These are phyloP conservation scores for Dicorynia guianensis DNA, from an alignment of 306 rosid species.

Conservation along the genomic window DNA sequence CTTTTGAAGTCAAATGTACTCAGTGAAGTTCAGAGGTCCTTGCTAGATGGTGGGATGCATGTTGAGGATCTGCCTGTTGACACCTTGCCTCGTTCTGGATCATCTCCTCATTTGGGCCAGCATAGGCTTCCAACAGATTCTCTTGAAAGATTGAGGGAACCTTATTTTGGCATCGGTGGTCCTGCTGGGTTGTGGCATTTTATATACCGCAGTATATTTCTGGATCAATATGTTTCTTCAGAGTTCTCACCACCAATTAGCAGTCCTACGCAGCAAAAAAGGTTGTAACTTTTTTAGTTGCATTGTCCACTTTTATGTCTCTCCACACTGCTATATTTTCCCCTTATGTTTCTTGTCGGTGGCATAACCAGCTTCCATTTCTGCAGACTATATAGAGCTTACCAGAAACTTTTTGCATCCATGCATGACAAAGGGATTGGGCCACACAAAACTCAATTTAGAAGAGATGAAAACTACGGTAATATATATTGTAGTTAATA, in stretches of 20 bases:
- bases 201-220: constrained; percentile 88
- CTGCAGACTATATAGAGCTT: constrained; percentile 90
- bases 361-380: constrained; percentile 43
- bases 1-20: constrained; percentile 93
- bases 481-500: constrained; percentile 37
- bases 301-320: constrained; percentile 24
- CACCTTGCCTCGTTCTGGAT: constrained; percentile 62
- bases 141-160: constrained; percentile 73
- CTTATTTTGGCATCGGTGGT: constrained; percentile 69
- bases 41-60: constrained; percentile 95
- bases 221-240: constrained; percentile 92
- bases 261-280: constrained; percentile 78
- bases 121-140: constrained; percentile 74
- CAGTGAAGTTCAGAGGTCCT: constrained; percentile 96
- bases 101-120: constrained; percentile 72
- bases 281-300: constrained; percentile 47
- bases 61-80: constrained; percentile 86
- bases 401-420: constrained; percentile 85
- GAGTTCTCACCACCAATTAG: constrained; percentile 79
- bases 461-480: constrained; percentile 98
- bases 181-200: constrained; percentile 99
- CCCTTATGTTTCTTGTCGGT: constrained; percentile 7
- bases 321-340: neutral
- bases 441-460: constrained; percentile 91
- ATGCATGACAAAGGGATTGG: constrained; percentile 93